Base-by-base conservation (phyloP, 2,329 filamentous ascomycete species). In the Sarocladium oryzae region DNA sequence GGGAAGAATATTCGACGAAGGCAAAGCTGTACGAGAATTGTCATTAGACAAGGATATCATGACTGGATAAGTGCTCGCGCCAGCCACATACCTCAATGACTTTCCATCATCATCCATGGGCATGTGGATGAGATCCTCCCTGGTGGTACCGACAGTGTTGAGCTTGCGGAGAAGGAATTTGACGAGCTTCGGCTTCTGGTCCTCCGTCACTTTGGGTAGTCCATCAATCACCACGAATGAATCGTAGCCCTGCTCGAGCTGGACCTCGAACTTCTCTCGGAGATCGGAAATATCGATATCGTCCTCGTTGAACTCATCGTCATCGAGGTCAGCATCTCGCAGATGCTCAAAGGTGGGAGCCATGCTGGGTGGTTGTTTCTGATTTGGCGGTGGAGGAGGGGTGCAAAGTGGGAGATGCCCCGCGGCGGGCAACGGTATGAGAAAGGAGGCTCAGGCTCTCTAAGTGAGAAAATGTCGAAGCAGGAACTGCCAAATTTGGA, bases 101-200 rank as follows among this genome's bases (percentile, higher is more conserved):
- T 86, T 86, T 63, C 87, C 88, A 66, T 90, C 79, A 24, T 95
- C 88, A 62, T 86, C 88, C 70, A 97, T 78, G 55, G 93, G 93
- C 93, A 99, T 99, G 71, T 86, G 88, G 61, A 99, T 82, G 56
- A 85, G 82, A 63, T 96, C 90, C 67, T 96, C 91, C 62, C 82
- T 84, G 58, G 89, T 88, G 71, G 80, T 87, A 59, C 92, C 93
- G 56, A 91, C 89, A 54, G 83, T 77, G 73, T 86, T 91, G 62
- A 99, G 77, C 77, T 95, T 96, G 75, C 91, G 89, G 69, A 95
- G 75, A 73, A 99, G 76, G 72, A 97, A 97, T 73, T 97, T 97
- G 70, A 96, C 78, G 55, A 99, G 83, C 78, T 96, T 97, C 54
- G 88, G 83, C 76, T 90, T 92, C 76, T 88, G 91, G 48, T 93